Conservation (phyloP, 2,329 filamentous ascomycete species). For the Dothiorella sarmentorum region DNA sequence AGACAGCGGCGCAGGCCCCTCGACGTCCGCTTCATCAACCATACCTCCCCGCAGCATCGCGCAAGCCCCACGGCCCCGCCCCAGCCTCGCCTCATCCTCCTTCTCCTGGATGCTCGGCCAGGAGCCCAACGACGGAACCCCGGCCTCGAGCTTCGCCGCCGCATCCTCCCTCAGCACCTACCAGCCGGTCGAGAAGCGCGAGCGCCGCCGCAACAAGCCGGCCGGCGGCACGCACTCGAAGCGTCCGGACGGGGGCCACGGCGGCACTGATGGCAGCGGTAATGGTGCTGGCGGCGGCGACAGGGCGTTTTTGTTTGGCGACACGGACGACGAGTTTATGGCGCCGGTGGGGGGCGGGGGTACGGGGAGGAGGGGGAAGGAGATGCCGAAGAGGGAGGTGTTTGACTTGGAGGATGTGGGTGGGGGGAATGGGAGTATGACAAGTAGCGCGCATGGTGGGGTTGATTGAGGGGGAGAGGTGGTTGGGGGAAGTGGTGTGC, state of each 20-base stretch:
- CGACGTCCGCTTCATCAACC: background rate
- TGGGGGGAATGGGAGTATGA: background rate
- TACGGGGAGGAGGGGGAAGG: constrained; percentile 17
- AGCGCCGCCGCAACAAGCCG: constrained; percentile 13
- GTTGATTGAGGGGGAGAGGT: background rate
- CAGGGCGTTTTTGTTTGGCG: constrained; percentile 37
- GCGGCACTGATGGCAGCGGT: background rate
- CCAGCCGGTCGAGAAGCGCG: constrained; percentile 11
- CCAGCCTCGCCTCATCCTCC: constrained; percentile 67
- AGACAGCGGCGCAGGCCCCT: background rate
- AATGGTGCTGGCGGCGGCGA: background rate
- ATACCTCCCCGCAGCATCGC: constrained; percentile 21
- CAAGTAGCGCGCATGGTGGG: background rate
- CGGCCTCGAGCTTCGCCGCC: constrained; percentile 28
- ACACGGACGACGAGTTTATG: constrained; percentile 36
- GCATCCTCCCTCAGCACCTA: constrained; percentile 18
- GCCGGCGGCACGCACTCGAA: background rate
- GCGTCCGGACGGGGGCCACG: background rate
- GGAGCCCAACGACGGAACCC: constrained; percentile 23
- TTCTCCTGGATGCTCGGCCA: constrained; percentile 72
- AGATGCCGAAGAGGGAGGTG: constrained; percentile 35
- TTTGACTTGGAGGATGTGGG: constrained; percentile 33
- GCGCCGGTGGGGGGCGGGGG: constrained; percentile 20
- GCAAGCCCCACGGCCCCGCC: constrained; percentile 47
- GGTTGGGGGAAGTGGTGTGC: background rate